These are phyloP conservation scores for Bisporella sp. DNA, from an alignment of 2,329 filamentous ascomycete genomes.

Conservation along the genomic window DNA sequence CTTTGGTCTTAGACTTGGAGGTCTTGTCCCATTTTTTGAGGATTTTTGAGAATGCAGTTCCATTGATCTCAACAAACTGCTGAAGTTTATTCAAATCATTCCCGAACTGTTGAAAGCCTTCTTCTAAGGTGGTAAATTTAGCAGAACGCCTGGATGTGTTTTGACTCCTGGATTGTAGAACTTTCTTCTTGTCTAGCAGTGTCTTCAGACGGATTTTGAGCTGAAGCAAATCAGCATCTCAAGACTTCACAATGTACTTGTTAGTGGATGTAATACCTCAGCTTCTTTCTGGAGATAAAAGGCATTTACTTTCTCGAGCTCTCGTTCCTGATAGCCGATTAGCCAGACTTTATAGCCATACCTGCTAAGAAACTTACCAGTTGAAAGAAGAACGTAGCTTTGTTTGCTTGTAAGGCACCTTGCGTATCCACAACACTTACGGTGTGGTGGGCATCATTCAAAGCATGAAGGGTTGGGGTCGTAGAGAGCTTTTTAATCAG, in stretches of 20 bases:
- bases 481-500: conserved; percentile 97
- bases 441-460: conserved; percentile 53
- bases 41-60: conserved; percentile 96
- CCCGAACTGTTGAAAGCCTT: conserved; percentile 96
- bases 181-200: conserved; percentile 88
- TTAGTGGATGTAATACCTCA: conserved; percentile 55
- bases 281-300: conserved; percentile 98
- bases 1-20: conserved; percentile 97
- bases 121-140: conserved; percentile 89
- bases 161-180: conserved; percentile 71
- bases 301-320: conserved; percentile 96
- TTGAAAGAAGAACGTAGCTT: conserved; percentile 97
- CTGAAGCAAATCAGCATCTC: conserved; percentile 37
- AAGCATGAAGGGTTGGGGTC: conserved; percentile 74
- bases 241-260: neutral
- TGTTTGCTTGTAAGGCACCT: conserved; percentile 87
- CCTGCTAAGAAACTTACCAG: conserved; percentile 52
- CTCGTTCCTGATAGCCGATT: conserved; percentile 68
- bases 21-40: conserved; percentile 99
- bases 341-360: conserved; percentile 27
- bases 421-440: conserved; percentile 63
- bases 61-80: conserved; percentile 98
- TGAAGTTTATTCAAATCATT: conserved; percentile 95
- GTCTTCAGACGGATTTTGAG: conserved; percentile 90
- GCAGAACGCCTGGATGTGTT: conserved; percentile 80